Percentiles rank a stretch among this genome's conserved stretches.
phyloP scores from a whole-genome alignment of 176 grass and related monocot species.

The Elymus sibiricus region DNA sequence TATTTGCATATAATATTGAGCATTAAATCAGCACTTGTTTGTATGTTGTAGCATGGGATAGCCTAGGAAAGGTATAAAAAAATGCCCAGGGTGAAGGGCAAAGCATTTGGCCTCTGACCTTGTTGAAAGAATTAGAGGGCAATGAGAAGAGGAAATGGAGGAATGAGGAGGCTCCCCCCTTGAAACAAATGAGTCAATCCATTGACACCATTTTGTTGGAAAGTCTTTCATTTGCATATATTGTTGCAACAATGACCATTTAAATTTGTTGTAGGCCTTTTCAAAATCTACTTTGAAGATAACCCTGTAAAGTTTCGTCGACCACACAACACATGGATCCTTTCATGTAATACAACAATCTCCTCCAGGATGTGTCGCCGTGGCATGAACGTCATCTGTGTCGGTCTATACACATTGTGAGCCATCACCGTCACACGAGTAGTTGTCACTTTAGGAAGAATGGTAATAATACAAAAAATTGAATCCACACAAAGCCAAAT shows the following conservation, averaged over 20 bases:
- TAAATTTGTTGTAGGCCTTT: neutral
- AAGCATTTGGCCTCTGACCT: neutral
- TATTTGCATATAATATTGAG: neutral
- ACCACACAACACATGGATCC: neutral
- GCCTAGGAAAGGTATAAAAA: neutral
- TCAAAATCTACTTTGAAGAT: neutral
- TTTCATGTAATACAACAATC: neutral
- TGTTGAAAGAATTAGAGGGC: neutral
- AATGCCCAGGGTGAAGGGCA: neutral
- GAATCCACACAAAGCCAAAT: neutral
- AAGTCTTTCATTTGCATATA: neutral
- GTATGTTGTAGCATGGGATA: neutral
- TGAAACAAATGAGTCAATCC: neutral
- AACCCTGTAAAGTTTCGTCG: neutral
- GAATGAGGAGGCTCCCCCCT: neutral
- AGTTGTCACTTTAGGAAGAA: neutral
- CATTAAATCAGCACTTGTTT: neutral
- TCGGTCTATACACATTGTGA: neutral
- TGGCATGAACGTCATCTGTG: neutral
- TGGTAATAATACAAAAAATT: neutral
- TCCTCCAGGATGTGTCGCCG: neutral
- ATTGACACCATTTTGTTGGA: neutral
- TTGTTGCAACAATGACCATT: neutral
- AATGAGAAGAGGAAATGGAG: neutral
- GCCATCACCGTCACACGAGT: neutral